Base-by-base conservation (phyloP, 2,329 filamentous ascomycete genomes). In the Calycina marina region DNA sequence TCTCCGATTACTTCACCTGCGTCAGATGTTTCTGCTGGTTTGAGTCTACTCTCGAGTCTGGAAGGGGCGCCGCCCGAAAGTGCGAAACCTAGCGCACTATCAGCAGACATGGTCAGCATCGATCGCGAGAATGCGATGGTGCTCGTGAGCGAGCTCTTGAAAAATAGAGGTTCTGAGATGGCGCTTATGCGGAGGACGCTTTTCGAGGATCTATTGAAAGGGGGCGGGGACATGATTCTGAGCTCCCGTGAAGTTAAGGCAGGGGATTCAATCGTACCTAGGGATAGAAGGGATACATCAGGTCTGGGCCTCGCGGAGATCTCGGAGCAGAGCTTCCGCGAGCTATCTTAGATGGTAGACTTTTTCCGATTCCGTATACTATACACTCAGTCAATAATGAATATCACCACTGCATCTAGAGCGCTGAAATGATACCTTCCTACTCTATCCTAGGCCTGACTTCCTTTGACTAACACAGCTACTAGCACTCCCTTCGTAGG, bases 81-180 rank as follows among this genome's bases (percentile, higher is more conserved):
- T 10, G 28, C 33, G 2, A 36, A 41, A 26, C 46, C 49, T 2
- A 32, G 46, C 18, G 35, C 43, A 1, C 45, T 50, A 28, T 44
- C 44, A 2, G 61, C 58, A 1, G 57, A 57, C 26, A 65, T 67
- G 56, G 53, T 55, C 1, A 59, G 59, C 37, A 56, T 69, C 4
- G 71, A 77, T 43, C 59, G 69, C 6, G 71, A 76, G 49, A 77
- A 77, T 39, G 69, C 62, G 0, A 52, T 77, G 14, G 67, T 77
- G 1, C 49, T 77, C 35, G 59, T 72, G 3, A 62, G 62, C 2
- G 65, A 74, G 49, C 44, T 77, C 32, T 43, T 72, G 25, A 61
- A 59, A 44, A 58, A 56, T 27, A 55, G 57, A 12, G 54, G 57
- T 0, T 49, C 53, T 1, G 54, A 57, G 5, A 45, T 72, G 41